phyloP scores from a whole-genome alignment of 768 basidiomycete species.

The Amanita pallidorosea region DNA sequence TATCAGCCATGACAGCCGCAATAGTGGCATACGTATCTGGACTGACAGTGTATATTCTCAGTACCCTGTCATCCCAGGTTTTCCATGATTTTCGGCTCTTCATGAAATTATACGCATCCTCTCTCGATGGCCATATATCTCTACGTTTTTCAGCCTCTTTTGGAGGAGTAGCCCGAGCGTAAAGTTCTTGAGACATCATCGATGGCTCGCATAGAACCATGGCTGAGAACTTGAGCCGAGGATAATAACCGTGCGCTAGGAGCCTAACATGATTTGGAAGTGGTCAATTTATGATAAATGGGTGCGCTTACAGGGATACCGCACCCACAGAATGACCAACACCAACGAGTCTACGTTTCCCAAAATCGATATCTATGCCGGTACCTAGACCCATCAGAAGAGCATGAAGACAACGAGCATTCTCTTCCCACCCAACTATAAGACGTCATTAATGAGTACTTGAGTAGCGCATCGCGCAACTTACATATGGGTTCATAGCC shows the following conservation, averaged over 20 bases:
- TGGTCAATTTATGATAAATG: not conserved
- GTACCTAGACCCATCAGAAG: conserved; percentile 37
- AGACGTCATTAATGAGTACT: not conserved
- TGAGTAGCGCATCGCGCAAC: conserved; percentile 9
- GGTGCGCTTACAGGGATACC: conserved; percentile 23
- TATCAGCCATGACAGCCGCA: not conserved
- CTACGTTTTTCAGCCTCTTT: conserved; percentile 26
- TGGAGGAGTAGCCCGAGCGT: conserved; percentile 13
- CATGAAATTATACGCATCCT: conserved; percentile 31
- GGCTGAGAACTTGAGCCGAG: conserved; percentile 21
- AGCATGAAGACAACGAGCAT: conserved; percentile 33
- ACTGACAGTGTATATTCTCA: conserved; percentile 22
- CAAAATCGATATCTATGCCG: conserved; percentile 40
- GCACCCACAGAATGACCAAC: conserved; percentile 46
- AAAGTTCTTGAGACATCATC: conserved; percentile 17
- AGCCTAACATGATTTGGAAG: conserved; percentile 17
- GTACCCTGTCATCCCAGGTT: conserved; percentile 38
- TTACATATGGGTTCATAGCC: conserved; percentile 33
- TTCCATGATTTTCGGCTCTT: conserved; percentile 29
- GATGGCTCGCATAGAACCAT: conserved; percentile 38
- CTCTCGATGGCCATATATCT: conserved; percentile 41
- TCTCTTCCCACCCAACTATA: conserved; percentile 45
- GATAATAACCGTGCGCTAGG: conserved; percentile 30
- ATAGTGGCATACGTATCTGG: conserved; percentile 16
- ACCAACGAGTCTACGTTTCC: conserved; percentile 23